Percentiles rank a stretch among this genome's conserved stretches.
These are phyloP conservation scores for Inosperma sp. DNA, from an alignment of 768 basidiomycete species.

Conservation along the genomic window DNA sequence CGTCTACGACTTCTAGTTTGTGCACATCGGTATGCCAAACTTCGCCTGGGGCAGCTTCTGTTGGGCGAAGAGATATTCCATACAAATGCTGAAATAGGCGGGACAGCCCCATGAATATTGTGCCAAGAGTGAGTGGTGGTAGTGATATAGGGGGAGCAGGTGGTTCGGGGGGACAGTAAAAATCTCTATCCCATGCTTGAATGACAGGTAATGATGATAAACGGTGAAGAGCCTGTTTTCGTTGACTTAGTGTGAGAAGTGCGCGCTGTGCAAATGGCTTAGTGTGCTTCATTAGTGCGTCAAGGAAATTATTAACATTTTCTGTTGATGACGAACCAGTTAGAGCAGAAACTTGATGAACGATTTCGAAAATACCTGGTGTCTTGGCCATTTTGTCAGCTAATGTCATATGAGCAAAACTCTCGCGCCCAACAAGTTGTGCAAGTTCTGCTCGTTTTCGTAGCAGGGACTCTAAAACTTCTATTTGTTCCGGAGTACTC, in stretches of 20 bases:
- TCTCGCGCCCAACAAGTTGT: conserved; percentile 75
- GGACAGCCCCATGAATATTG: conserved; percentile 88
- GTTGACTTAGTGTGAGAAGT: conserved; percentile 56
- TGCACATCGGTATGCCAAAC: conserved; percentile 86
- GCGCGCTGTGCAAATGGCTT: conserved; percentile 72
- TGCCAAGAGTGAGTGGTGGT: conserved; percentile 80
- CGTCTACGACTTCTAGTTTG: conserved; percentile 91
- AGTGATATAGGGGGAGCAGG: conserved; percentile 70
- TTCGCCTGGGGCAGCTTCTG: conserved; percentile 66
- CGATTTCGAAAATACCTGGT: conserved; percentile 50
- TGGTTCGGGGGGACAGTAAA: conserved; percentile 78
- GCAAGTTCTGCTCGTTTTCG: conserved; percentile 79
- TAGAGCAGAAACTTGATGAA: not conserved
- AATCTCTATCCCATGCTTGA: conserved; percentile 97
- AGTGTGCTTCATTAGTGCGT: conserved; percentile 76
- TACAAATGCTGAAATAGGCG: conserved; percentile 83
- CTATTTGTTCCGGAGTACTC: conserved; percentile 70
- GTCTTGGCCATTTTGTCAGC: conserved; percentile 97
- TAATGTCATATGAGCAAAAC: conserved; percentile 82
- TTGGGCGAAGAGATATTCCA: conserved; percentile 77
- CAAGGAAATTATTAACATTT: conserved; percentile 84
- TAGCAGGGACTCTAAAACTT: conserved; percentile 71
- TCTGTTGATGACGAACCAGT: conserved; percentile 37
- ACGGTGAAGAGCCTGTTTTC: conserved; percentile 71
- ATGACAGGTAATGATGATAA: conserved; percentile 57